These are phyloP conservation scores for Diphasiastrum complanatum DNA, from an alignment of 83 land plant species.

Conservation along the genomic window DNA sequence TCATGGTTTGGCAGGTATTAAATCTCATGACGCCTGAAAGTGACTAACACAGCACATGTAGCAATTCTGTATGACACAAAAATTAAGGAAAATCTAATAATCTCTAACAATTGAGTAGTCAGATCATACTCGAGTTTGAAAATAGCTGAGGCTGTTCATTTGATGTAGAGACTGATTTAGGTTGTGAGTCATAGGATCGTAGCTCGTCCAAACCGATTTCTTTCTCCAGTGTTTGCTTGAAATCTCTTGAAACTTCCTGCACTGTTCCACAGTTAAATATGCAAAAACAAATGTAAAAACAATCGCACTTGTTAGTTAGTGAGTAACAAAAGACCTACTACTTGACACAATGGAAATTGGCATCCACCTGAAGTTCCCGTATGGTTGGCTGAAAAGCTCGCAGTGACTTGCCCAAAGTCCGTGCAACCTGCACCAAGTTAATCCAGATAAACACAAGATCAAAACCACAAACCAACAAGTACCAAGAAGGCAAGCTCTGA, in stretches of 20 bases:
- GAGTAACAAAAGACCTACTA: neutral
- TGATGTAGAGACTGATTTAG: neutral
- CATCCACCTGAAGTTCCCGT: slow-evolving; percentile 33
- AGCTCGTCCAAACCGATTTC: slow-evolving; percentile 42
- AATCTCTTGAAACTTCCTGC: slow-evolving; percentile 43
- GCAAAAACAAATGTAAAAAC: too few relatives aligned
- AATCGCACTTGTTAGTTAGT: slow-evolving; percentile 2
- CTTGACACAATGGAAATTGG: neutral
- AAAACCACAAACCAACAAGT: neutral
- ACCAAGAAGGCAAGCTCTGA: neutral
- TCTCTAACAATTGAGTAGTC: neutral
- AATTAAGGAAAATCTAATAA: neutral
- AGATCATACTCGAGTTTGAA: slow-evolving; percentile 2
- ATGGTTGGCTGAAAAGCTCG: slow-evolving; percentile 66
- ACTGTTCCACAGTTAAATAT: too few relatives aligned
- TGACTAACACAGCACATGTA: too few relatives aligned
- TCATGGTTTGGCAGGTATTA: too few relatives aligned
- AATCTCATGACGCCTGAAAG: too few relatives aligned
- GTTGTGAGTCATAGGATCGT: neutral
- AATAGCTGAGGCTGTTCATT: slow-evolving; percentile 3
- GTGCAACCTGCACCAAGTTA: slow-evolving; percentile 74
- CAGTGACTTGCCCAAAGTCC: slow-evolving; percentile 79
- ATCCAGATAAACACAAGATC: neutral
- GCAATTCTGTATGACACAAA: neutral
- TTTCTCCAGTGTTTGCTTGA: slow-evolving; percentile 39